Evolutionary conservation across 2,329 filamentous ascomycete species (phyloP).

Genomic region (Paraphoma sp.): DNA sequence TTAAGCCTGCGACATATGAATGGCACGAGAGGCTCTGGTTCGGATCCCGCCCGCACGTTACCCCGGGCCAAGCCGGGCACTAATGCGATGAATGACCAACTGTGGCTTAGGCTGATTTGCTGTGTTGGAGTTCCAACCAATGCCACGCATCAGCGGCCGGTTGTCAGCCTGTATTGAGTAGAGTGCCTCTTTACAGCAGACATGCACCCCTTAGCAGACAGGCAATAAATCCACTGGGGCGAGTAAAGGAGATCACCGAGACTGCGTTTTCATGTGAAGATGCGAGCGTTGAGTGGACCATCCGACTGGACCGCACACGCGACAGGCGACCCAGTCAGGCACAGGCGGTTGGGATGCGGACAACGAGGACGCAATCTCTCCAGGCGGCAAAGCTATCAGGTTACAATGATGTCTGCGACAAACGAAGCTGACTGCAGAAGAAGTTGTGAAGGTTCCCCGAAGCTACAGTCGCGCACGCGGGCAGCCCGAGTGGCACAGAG

Average conservation of each 20-base stretch:
- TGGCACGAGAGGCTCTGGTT: constrained; percentile 8
- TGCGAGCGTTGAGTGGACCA: not conserved
- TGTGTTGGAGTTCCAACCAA: constrained; percentile 16
- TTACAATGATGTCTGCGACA: too few relatives aligned
- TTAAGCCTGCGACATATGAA: constrained; percentile 16
- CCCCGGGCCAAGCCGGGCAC: constrained; percentile 7
- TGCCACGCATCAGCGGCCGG: constrained; percentile 18
- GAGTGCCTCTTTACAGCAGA: constrained; percentile 20
- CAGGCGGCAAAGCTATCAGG: not conserved
- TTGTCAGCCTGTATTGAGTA: constrained; percentile 17
- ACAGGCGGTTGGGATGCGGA: not conserved
- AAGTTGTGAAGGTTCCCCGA: too few relatives aligned
- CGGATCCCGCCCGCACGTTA: constrained; percentile 4
- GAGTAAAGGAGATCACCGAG: constrained; percentile 13
- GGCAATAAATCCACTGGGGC: constrained; percentile 19
- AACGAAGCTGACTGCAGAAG: too few relatives aligned
- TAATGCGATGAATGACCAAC: not conserved
- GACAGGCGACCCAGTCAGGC: not conserved
- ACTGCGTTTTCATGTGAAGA: constrained; percentile 29
- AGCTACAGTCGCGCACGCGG: too few relatives aligned
- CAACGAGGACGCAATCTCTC: not conserved
- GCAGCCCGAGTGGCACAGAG: not conserved
- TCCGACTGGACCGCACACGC: not conserved
- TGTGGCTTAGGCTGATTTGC: not conserved
- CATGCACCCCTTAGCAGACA: constrained; percentile 15